Evolutionary conservation across 2,329 filamentous ascomycete genomes (phyloP).

Genomic region (Arthrobotrys pseudoclavata): DNA sequence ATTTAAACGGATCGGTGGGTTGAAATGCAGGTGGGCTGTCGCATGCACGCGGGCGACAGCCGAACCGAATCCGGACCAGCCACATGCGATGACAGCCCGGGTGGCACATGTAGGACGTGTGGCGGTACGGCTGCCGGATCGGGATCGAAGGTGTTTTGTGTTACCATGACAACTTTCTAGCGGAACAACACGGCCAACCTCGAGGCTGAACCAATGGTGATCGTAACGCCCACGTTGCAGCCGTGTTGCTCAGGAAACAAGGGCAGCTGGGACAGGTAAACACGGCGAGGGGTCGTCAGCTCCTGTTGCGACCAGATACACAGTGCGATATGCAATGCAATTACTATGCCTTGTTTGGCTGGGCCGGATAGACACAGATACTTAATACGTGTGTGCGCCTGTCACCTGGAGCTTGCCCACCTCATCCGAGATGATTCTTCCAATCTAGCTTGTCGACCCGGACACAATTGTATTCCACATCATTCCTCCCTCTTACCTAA

Average conservation of each 20-base stretch:
- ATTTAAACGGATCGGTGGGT: too few relatives aligned
- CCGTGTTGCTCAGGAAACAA: conserved; percentile 49
- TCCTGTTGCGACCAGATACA: not conserved
- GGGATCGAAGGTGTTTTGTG: conserved; percentile 5
- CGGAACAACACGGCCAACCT: not conserved
- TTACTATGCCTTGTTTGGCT: conserved; percentile 26
- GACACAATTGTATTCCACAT: not conserved
- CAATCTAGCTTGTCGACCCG: conserved; percentile 19
- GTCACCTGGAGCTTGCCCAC: conserved; percentile 17
- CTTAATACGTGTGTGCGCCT: conserved; percentile 6
- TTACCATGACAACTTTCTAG: conserved; percentile 40
- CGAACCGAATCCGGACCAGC: conserved; percentile 3
- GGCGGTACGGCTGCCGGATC: not conserved
- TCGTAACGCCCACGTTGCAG: conserved; percentile 3
- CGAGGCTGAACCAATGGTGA: conserved; percentile 20
- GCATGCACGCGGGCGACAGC: conserved; percentile 28
- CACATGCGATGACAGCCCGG: not conserved
- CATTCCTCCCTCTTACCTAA: not conserved
- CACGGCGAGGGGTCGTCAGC: conserved; percentile 11
- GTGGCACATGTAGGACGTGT: not conserved
- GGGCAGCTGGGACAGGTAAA: conserved; percentile 25
- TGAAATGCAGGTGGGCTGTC: not conserved
- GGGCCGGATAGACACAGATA: conserved; percentile 4
- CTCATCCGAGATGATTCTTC: conserved; percentile 18
- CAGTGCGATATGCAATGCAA: not conserved